Evolutionary conservation across 306 rosid species (phyloP), one percentile per base, ranked within the genome.

Genomic region (Erythrophleum fordii): DNA sequence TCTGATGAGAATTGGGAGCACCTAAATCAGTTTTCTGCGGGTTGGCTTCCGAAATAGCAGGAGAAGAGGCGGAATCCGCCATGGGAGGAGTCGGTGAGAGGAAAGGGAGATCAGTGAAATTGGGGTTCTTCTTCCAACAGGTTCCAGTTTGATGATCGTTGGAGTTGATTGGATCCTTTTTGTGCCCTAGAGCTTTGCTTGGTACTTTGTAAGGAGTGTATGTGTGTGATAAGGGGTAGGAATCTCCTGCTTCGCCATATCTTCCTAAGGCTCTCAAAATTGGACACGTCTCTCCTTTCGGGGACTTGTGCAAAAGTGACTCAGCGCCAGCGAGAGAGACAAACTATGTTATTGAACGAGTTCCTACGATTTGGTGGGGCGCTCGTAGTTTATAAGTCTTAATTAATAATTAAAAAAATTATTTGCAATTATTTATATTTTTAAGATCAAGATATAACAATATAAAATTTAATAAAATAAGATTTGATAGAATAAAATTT

Each of bases 1-100:
- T 82, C 3, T 82, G 42, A 59, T 73, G 83, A 22, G 86, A 41
- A 69, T 53, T 84, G n/a, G 90, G 84, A 59, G 84, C 76, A 34
- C 73, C 76, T 9, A 88, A 78, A 28, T 81, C 89, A 66, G 87
- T 16, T 12, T 35, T 25, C 28, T 85, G 88, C 18, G 89, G 85
- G 37, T 85, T 88, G 62, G 92, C 76, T 13, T 92, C 83, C 72
- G 76, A 76, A 65, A 89, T 85, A 25, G 86, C 85, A 28, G 94
- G 87, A 69, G 97, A 78, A 17, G 94, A 48, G 41, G 92, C 67
- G 61, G 94, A 76, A 64, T 93, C 98, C 76, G 98, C 97, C 99
- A 96, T 96, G 53, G 69, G 65, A 55, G 72, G 31, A 39, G 17
- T 28, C 41, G 28, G 61, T 16, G 26, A 59, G 34, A 67, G 9